Percentiles rank a stretch among this genome's conserved stretches.
phyloP scores from a whole-genome alignment of 805 yeast genomes.

The Metschnikowia borealis region DNA sequence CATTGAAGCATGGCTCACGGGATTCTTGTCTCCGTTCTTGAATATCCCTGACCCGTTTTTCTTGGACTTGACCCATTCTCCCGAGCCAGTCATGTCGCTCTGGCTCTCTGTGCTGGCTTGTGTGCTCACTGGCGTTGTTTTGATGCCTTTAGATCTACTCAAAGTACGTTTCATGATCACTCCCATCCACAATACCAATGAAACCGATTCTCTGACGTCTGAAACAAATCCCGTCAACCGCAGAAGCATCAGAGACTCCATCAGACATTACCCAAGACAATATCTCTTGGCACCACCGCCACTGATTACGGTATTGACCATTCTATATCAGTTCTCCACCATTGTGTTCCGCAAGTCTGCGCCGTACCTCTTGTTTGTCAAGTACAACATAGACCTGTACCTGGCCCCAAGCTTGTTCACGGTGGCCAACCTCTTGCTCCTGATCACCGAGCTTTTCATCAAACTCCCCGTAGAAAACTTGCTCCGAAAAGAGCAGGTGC shows the following conservation, averaged over 20 bases:
- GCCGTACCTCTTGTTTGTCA: constrained; percentile 57
- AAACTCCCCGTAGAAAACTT: constrained; percentile 86
- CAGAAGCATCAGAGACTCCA: constrained; percentile 69
- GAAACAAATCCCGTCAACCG: constrained; percentile 22
- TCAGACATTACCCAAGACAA: constrained; percentile 53
- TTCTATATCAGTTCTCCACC: constrained; percentile 58
- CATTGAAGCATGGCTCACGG: constrained; percentile 88
- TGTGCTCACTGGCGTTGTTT: constrained; percentile 62
- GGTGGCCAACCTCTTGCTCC: constrained; percentile 54
- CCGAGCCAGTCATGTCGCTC: constrained; percentile 69
- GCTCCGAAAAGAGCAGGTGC: constrained; percentile 77
- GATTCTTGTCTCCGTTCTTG: constrained; percentile 74
- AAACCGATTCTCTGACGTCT: not conserved
- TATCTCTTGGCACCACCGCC: constrained; percentile 57
- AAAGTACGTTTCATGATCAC: constrained; percentile 75
- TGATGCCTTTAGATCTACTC: constrained; percentile 80
- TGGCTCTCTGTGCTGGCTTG: constrained; percentile 67
- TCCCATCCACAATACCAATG: constrained; percentile 40
- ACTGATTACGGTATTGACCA: constrained; percentile 40
- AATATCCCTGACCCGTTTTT: constrained; percentile 87
- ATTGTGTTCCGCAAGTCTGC: constrained; percentile 62
- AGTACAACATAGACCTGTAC: constrained; percentile 63
- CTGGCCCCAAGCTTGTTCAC: constrained; percentile 60
- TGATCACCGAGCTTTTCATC: constrained; percentile 64
- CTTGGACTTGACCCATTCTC: constrained; percentile 75